phyloP scores from a whole-genome alignment of 129 eudicot genomes.

The Pseudognaphalium luteoalbum region DNA sequence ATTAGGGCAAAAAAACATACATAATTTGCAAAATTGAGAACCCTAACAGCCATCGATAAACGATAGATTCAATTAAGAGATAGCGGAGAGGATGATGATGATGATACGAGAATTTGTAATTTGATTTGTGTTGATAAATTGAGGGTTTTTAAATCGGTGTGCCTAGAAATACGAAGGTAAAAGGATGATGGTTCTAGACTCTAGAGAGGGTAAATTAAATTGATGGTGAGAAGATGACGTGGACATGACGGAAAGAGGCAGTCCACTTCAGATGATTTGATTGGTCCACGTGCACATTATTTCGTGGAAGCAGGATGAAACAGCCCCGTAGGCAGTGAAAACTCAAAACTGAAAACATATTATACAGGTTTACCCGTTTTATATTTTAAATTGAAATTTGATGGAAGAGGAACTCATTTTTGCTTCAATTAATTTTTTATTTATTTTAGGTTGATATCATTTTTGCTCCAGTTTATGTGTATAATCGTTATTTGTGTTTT shows the following conservation, averaged over 20 bases:
- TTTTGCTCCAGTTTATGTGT: too few species aligned
- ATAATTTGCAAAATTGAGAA: constrained; percentile 16
- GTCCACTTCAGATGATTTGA: background rate
- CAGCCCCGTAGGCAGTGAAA: too few species aligned
- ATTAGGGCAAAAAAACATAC: constrained; percentile 32
- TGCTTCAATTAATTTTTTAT: too few species aligned
- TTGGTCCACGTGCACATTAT: constrained; percentile 25
- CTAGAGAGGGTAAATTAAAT: constrained; percentile 6
- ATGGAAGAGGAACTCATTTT: too few species aligned
- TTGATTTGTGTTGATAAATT: background rate
- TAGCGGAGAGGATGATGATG: background rate
- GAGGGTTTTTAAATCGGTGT: background rate
- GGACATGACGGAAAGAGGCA: constrained; percentile 1
- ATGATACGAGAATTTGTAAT: background rate
- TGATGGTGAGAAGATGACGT: constrained; percentile 21
- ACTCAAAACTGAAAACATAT: background rate
- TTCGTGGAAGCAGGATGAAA: background rate
- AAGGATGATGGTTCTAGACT: constrained; percentile 37
- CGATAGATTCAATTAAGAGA: constrained; percentile 15
- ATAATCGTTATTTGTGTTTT: too few species aligned
- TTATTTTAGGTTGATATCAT: too few species aligned
- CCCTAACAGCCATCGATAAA: constrained; percentile 33
- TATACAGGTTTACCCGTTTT: too few species aligned
- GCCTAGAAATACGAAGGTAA: constrained; percentile 20
- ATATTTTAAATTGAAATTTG: too few species aligned